These are phyloP conservation scores for Picea glauca DNA, from an alignment of 75 land plant species.

Conservation along the genomic window DNA sequence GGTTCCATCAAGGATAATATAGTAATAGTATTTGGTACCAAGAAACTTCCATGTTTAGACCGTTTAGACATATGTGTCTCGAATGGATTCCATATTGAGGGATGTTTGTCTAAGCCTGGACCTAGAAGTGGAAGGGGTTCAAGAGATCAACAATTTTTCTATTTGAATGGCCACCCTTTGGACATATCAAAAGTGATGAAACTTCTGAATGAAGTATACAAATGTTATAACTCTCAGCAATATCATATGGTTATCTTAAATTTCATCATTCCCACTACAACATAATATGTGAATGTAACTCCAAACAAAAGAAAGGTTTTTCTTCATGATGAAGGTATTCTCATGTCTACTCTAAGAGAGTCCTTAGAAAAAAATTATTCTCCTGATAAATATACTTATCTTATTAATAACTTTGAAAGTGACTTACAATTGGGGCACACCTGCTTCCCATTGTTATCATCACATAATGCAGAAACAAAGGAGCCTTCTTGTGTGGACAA, in stretches of 20 bases:
- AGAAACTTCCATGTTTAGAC: slow-evolving; percentile 60
- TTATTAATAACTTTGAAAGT: too few species aligned
- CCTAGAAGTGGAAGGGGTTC: slow-evolving; percentile 63
- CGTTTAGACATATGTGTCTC: slow-evolving; percentile 45
- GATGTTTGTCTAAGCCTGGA: slow-evolving; percentile 82
- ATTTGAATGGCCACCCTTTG: slow-evolving; percentile 78
- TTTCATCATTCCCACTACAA: slow-evolving; percentile 50
- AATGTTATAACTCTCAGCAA: slow-evolving; percentile 67
- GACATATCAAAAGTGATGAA: slow-evolving; percentile 80
- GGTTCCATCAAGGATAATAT: slow-evolving; percentile 76
- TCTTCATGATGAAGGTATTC: too few species aligned
- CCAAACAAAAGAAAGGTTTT: too few species aligned
- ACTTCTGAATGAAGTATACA: slow-evolving; percentile 80
- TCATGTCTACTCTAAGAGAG: too few species aligned
- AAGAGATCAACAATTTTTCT: slow-evolving; percentile 78
- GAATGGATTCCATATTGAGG: slow-evolving; percentile 56
- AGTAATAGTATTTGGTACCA: slow-evolving; percentile 75
- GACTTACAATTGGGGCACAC: too few species aligned
- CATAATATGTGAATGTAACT: too few species aligned
- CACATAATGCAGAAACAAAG: too few species aligned
- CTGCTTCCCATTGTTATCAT: too few species aligned
- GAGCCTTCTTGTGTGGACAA: too few species aligned
- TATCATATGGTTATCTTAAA: slow-evolving; percentile 84
- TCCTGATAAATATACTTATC: too few species aligned
- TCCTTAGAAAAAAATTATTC: too few species aligned